These are phyloP conservation scores for Xylariaceae sp. DNA, from an alignment of 2,329 filamentous ascomycete genomes.

Conservation along the genomic window DNA sequence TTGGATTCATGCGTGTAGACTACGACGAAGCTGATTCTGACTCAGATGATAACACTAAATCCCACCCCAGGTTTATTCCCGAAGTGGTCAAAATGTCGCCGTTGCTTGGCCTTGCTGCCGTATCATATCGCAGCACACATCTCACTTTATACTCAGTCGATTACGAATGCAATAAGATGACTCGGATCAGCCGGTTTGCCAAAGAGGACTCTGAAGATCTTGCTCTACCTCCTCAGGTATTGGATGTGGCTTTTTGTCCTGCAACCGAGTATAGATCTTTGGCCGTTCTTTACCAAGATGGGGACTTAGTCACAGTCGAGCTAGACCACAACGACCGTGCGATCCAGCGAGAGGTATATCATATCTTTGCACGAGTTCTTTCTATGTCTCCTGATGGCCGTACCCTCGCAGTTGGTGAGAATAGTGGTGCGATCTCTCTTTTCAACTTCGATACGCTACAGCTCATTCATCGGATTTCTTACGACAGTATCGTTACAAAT, in stretches of 20 bases:
- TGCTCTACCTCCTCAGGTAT: neutral
- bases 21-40: neutral
- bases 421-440: neutral
- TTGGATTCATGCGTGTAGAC: neutral
- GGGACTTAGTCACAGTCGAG: constrained; percentile 3
- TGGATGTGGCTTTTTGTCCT: constrained; percentile 1
- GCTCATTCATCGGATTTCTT: neutral
- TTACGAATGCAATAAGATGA: neutral
- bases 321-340: neutral
- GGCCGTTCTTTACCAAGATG: constrained; percentile 4
- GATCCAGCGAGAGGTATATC: constrained; percentile 1
- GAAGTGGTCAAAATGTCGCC: neutral
- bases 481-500: neutral
- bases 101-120: neutral
- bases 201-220: constrained; percentile 5
- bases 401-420: constrained; percentile 5
- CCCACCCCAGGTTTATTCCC: neutral
- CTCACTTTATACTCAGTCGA: constrained; percentile 1
- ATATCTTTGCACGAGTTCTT: constrained; percentile 4
- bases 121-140: constrained; percentile 1
- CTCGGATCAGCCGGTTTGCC: neutral
- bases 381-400: constrained; percentile 1
- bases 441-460: neutral
- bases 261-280: neutral
- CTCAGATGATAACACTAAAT: constrained; percentile 1